Evolutionary conservation across 2,329 filamentous ascomycete species (phyloP).

Genomic region (Monilinia aucupariae): DNA sequence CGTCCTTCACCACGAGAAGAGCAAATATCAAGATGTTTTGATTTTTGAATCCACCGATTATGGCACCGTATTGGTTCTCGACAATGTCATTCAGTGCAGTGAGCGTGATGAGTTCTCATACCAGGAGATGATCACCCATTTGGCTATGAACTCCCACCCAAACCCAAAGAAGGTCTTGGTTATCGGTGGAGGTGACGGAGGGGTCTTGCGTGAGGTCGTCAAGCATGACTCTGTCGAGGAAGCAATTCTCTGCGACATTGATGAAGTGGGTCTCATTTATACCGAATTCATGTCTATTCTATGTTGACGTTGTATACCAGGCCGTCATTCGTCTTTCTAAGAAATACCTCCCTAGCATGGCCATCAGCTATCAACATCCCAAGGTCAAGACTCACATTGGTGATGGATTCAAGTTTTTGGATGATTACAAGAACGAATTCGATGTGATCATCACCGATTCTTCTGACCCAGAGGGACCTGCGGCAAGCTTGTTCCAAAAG

Average conservation of each 20-base stretch:
- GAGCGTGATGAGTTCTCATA: constrained; percentile 99
- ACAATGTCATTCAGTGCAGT: constrained; percentile 98
- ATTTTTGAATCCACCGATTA: constrained; percentile 98
- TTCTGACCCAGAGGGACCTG: constrained; percentile 93
- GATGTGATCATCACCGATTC: constrained; percentile 99
- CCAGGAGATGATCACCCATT: constrained; percentile 99
- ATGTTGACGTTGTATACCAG: constrained; percentile 38
- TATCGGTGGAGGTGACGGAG: constrained; percentile 95
- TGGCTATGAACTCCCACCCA: constrained; percentile 97
- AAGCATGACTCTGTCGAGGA: constrained; percentile 98
- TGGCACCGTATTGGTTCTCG: constrained; percentile 90
- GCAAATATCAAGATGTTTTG: constrained; percentile 96
- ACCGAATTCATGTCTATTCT: constrained; percentile 1
- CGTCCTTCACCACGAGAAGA: constrained; percentile 98
- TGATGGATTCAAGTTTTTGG: constrained; percentile 98
- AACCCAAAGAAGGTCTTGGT: constrained; percentile 98
- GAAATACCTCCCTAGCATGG: constrained; percentile 94
- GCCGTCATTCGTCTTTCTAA: constrained; percentile 97
- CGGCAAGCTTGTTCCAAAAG: constrained; percentile 96
- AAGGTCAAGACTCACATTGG: constrained; percentile 90
- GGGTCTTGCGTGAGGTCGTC: constrained; percentile 95
- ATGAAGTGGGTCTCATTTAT: constrained; percentile 58
- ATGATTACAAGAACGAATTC: constrained; percentile 93
- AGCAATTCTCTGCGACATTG: constrained; percentile 95
- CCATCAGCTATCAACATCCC: constrained; percentile 86